These are phyloP conservation scores for Tinospora cordifolia DNA, from an alignment of 164 flowering plant species.

Conservation along the genomic window DNA sequence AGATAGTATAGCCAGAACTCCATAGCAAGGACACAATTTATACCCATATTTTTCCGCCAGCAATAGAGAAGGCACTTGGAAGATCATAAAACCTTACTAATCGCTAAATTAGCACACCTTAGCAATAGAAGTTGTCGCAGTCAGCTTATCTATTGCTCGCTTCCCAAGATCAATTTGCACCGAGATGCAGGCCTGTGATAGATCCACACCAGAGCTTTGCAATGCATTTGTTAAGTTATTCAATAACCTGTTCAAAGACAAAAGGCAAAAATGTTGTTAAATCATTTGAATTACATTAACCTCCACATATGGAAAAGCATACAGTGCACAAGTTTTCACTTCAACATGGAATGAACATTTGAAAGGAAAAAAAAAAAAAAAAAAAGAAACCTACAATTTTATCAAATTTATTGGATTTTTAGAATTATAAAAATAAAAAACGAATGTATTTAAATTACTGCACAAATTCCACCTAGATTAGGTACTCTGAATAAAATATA, in stretches of 20 bases:
- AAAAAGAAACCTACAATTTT: no score
- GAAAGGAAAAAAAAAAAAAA: no score
- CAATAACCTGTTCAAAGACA: conserved; percentile 52
- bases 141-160: conserved; percentile 29
- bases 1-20: no score
- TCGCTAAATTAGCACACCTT: conserved; percentile 37
- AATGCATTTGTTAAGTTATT: conserved; percentile 72
- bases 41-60: no score
- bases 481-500: no score
- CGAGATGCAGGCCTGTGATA: conserved; percentile 80
- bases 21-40: no score
- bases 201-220: conserved; percentile 76
- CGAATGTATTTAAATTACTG: no score
- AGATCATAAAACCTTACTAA: background rate
- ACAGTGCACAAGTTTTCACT: background rate
- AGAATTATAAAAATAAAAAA: no score
- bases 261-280: background rate
- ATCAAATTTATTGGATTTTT: no score
- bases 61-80: background rate
- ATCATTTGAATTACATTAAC: background rate
- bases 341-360: background rate
- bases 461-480: no score
- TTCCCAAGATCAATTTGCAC: conserved; percentile 90
- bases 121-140: conserved; percentile 24
- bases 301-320: background rate